Conservation (phyloP, 768 basidiomycete species). For the Serendipita sp. region DNA sequence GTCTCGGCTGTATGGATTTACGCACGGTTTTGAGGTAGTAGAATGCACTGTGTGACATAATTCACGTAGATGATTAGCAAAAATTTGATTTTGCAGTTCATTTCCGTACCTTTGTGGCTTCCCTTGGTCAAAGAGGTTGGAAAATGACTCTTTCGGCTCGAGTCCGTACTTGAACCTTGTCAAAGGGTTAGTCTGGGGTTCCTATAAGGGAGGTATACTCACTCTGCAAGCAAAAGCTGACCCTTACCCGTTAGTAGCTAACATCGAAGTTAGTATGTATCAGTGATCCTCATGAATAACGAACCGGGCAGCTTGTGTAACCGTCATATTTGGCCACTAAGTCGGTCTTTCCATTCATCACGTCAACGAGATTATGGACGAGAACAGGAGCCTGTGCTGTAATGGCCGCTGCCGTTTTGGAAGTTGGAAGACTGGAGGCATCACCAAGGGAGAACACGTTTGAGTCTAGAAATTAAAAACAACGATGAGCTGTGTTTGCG, state of each 20-base stretch:
- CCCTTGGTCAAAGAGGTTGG: slow-evolving; percentile 52
- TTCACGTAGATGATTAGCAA: slow-evolving; percentile 12
- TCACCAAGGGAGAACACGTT: slow-evolving; percentile 93
- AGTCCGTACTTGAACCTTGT: slow-evolving; percentile 91
- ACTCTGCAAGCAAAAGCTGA: slow-evolving; percentile 27
- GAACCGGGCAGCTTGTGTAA: slow-evolving; percentile 74
- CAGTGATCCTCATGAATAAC: slow-evolving; percentile 16
- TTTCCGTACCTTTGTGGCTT: slow-evolving; percentile 47
- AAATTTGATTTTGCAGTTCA: background rate
- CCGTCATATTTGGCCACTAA: slow-evolving; percentile 71
- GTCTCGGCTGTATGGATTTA: background rate
- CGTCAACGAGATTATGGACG: slow-evolving; percentile 45
- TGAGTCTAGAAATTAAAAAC: slow-evolving; percentile 12
- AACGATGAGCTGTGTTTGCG: background rate
- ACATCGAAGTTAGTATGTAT: background rate
- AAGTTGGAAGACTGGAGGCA: slow-evolving; percentile 79
- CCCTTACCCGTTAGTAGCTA: slow-evolving; percentile 72
- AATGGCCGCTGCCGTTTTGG: slow-evolving; percentile 92
- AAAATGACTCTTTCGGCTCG: slow-evolving; percentile 76
- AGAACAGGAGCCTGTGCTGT: slow-evolving; percentile 83
- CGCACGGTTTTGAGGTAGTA: slow-evolving; percentile 75
- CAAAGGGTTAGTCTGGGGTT: slow-evolving; percentile 30
- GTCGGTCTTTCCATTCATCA: slow-evolving; percentile 40
- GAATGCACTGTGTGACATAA: slow-evolving; percentile 36
- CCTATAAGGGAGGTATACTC: background rate